phyloP scores from a whole-genome alignment of 768 basidiomycete species.

The Russula earlei region DNA sequence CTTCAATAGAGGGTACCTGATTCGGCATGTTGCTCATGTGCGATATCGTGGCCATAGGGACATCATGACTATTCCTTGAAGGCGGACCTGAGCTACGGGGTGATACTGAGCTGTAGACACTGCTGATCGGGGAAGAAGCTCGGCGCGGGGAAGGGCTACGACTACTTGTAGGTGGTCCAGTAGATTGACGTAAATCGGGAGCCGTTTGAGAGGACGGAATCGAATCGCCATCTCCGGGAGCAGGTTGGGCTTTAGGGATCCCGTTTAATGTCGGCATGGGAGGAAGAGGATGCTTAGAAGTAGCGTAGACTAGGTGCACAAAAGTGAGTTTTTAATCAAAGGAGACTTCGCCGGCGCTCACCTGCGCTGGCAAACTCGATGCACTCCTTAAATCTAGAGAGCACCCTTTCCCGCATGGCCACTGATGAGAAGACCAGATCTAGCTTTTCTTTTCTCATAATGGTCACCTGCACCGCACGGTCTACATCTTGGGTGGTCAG shows the following conservation, averaged over 20 bases:
- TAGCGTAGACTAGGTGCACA: conserved; percentile 22
- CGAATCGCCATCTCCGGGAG: neutral
- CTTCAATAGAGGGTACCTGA: conserved; percentile 24
- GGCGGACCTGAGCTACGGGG: conserved; percentile 3
- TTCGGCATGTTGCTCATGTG: conserved; percentile 21
- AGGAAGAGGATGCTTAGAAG: conserved; percentile 56
- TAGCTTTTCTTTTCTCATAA: conserved; percentile 85
- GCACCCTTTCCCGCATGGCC: conserved; percentile 50
- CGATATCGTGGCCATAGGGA: conserved; percentile 5
- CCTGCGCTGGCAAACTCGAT: conserved; percentile 70
- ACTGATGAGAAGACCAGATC: conserved; percentile 51
- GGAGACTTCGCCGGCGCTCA: conserved; percentile 33
- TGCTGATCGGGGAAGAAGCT: conserved; percentile 18
- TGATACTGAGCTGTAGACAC: neutral
- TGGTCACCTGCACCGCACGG: conserved; percentile 60
- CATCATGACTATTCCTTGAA: conserved; percentile 15
- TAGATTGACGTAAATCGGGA: conserved; percentile 13
- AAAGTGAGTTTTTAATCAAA: neutral
- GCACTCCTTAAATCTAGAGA: conserved; percentile 70
- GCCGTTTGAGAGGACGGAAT: conserved; percentile 18
- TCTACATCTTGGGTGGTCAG: conserved; percentile 34
- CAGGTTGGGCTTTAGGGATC: neutral
- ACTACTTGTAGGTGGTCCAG: neutral
- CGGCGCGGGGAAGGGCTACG: conserved; percentile 22
- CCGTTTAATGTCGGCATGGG: conserved; percentile 45